Evolutionary conservation across 2,329 filamentous ascomycete genomes (phyloP).

Genomic region (Akanthomyces dipterigenus): DNA sequence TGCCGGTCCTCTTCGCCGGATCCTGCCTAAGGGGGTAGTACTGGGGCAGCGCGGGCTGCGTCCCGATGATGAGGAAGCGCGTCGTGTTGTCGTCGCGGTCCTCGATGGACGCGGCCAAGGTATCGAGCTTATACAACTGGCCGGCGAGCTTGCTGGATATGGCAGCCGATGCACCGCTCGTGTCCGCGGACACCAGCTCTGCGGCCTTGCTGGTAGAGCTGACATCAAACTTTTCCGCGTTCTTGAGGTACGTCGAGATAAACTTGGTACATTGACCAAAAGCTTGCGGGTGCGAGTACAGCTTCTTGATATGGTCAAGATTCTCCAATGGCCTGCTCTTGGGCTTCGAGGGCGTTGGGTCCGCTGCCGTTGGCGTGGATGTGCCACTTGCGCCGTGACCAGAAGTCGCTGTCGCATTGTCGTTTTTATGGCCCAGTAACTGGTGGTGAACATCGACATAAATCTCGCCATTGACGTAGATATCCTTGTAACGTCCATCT

Average conservation of each 20-base stretch:
- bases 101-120: constrained; percentile 65
- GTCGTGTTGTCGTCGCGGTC: constrained; percentile 73
- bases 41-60: constrained; percentile 21
- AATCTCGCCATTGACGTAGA: constrained; percentile 74
- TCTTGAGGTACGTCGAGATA: constrained; percentile 61
- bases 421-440: constrained; percentile 54
- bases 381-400: constrained; percentile 30
- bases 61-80: constrained; percentile 63
- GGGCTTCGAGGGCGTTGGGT: constrained; percentile 38
- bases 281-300: constrained; percentile 93
- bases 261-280: constrained; percentile 86
- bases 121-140: constrained; percentile 56
- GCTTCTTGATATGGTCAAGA: constrained; percentile 58
- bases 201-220: constrained; percentile 82
- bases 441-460: constrained; percentile 88
- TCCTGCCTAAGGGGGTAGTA: constrained; percentile 22
- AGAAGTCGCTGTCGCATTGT: background rate
- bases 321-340: constrained; percentile 40
- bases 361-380: constrained; percentile 42
- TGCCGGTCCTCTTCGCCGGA: constrained; percentile 23
- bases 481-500: constrained; percentile 53
- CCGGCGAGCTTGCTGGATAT: constrained; percentile 73
- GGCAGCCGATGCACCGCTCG: constrained; percentile 59
- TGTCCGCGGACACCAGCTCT: constrained; percentile 60
- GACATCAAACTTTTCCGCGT: constrained; percentile 74